Percentiles rank a stretch among this genome's conserved stretches.
Conservation (phyloP, 495 filamentous ascomycete genomes). For the Podospora didyma region DNA sequence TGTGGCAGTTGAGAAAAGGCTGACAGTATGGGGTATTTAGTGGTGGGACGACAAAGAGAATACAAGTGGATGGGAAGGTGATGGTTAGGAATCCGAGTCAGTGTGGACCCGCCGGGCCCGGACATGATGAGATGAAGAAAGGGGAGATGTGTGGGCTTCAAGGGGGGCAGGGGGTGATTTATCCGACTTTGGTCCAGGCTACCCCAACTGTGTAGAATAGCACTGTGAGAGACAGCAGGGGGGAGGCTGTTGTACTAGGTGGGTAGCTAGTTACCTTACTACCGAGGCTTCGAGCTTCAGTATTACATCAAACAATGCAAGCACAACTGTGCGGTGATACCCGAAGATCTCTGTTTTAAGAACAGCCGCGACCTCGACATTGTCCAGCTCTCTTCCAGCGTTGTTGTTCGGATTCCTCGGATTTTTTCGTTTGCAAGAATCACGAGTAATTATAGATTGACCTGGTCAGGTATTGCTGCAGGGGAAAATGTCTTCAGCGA, state of each 20-base stretch:
- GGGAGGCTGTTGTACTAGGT: background rate
- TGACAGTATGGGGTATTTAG: too few species aligned
- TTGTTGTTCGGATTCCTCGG: too few species aligned
- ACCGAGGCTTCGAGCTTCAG: too few species aligned
- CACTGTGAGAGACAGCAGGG: background rate
- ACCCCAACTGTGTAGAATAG: background rate
- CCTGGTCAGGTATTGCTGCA: too few species aligned
- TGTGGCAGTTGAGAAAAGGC: background rate
- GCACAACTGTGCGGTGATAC: too few species aligned
- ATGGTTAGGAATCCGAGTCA: background rate
- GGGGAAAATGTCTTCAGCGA: too few species aligned
- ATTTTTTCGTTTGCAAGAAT: too few species aligned
- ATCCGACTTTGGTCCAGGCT: background rate
- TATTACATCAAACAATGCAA: too few species aligned
- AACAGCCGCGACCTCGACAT: too few species aligned
- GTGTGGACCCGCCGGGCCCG: background rate
- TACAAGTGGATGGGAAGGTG: constrained; percentile 4
- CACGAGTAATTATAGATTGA: too few species aligned
- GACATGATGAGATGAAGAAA: constrained; percentile 2
- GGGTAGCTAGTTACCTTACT: background rate
- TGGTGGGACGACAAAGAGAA: background rate
- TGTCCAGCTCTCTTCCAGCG: too few species aligned
- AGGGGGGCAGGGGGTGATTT: constrained; percentile 1
- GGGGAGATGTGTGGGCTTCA: constrained; percentile 6
- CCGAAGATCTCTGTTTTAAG: too few species aligned